A percentile compares a stretch with the other conserved stretches of the same genome.
Evolutionary conservation across 805 yeast genomes (phyloP).

Genomic region (Ogataea angusta): DNA sequence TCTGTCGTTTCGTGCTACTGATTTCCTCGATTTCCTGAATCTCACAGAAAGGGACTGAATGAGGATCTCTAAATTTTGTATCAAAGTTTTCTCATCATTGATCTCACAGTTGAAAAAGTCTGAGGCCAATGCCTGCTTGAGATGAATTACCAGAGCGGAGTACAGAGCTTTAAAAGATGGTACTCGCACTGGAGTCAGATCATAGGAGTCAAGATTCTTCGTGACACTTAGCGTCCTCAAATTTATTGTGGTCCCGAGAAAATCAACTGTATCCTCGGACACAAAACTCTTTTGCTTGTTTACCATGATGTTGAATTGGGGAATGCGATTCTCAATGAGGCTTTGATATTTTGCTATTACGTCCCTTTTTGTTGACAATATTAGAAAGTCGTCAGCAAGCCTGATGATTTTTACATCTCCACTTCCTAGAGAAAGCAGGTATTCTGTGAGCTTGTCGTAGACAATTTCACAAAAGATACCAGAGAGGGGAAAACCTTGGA

Average conservation of each 20-base stretch:
- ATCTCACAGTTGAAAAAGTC: conserved; percentile 26
- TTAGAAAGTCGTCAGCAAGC: conserved; percentile 80
- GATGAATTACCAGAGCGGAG: conserved; percentile 24
- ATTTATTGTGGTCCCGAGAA: conserved; percentile 43
- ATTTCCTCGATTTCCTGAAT: conserved; percentile 19
- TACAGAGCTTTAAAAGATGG: conserved; percentile 23
- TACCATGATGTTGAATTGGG: conserved; percentile 40
- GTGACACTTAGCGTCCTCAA: conserved; percentile 33
- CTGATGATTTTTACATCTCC: conserved; percentile 44
- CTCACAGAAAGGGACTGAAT: conserved; percentile 17
- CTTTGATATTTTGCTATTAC: conserved; percentile 32
- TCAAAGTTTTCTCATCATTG: conserved; percentile 22
- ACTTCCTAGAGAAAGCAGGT: conserved; percentile 23
- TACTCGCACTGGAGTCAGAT: conserved; percentile 8
- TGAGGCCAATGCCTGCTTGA: conserved; percentile 33
- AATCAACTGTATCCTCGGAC: conserved; percentile 27
- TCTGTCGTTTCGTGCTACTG: conserved; percentile 8
- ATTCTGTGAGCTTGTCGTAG: conserved; percentile 56
- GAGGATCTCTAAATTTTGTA: conserved; percentile 17
- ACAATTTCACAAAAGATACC: conserved; percentile 70
- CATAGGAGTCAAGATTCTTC: conserved; percentile 30
- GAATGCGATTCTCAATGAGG: conserved; percentile 36
- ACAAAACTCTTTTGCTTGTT: conserved; percentile 39
- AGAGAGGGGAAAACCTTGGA: conserved; percentile 82
- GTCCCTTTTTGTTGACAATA: conserved; percentile 47